Evolutionary conservation across 345 rosid genomes (phyloP).

Genomic region (Eucalyptus urophylla): DNA sequence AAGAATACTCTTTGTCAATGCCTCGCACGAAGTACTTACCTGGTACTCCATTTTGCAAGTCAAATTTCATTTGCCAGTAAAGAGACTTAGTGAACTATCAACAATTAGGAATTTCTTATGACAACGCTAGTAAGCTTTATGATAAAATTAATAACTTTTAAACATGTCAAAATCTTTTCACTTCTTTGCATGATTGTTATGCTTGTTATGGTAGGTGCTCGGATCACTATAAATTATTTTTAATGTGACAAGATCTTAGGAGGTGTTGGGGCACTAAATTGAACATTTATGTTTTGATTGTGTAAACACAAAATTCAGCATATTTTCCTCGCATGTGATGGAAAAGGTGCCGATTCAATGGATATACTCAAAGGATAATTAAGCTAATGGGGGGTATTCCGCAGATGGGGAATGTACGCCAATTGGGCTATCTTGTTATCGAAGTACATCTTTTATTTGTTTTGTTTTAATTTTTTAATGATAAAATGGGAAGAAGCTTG

Average conservation of each 20-base stretch:
- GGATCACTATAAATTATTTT: background rate
- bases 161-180: too few species aligned
- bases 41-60: too few species aligned
- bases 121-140: too few species aligned
- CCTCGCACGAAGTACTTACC: rapidly evolving
- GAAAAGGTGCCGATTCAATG: background rate
- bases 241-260: background rate
- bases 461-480: too few species aligned
- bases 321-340: background rate
- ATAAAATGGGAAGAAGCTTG: too few species aligned
- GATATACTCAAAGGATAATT: background rate
- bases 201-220: background rate
- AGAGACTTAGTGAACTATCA: too few species aligned
- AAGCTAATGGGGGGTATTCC: background rate
- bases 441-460: too few species aligned
- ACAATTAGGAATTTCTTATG: too few species aligned
- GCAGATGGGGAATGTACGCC: rapidly evolving
- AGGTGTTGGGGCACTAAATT: background rate
- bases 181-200: too few species aligned
- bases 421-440: too few species aligned
- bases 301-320: background rate
- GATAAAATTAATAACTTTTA: too few species aligned
- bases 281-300: background rate
- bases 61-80: too few species aligned
- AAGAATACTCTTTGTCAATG: background rate